Base-by-base conservation (phyloP, 1,284 basidiomycete species). In the Laetiporus sulphureus region DNA sequence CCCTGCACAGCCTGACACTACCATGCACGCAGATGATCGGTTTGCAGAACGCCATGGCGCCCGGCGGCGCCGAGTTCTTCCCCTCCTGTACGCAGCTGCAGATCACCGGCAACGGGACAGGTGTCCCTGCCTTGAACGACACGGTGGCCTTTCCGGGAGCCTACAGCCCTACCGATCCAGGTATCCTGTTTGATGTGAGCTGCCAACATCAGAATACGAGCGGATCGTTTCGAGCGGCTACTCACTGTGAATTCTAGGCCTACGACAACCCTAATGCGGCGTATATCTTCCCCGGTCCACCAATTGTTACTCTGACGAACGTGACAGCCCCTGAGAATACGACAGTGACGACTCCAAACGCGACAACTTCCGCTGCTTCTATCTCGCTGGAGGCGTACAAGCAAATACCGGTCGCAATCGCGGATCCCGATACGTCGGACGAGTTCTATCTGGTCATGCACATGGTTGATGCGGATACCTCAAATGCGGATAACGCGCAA, bases 41-140 rank as follows among this genome's bases (percentile, higher is more conserved):
- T 5, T 72, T 86, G 13, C 84, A 87, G 48, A 65, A 74, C 30
- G 84, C 71, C 12, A 57, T 54, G 36, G 44, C 54, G 1, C 2
- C 38, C 0, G 74, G 75, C 5, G 77, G 77, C 13, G 83, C 79
- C 13, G 83, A 86, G 61, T 85, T 83, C 65, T 87, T 86, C 57
- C 76, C 77, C 0, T 75, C 71, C n/a, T 87, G 83, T 57, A 59
- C 72, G 3, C 84, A 86, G 54, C 52, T 87, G 45, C 65, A 51
- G 18, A 63, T 87, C 31, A 66, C 67, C 2, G 81, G 80, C 22
- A 68, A 59, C 18, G 71, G 69, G 12, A 69, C 60, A 11, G 75
- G 72, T 24, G 54, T 46, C 0, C 70, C 79, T 1, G 54, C 56
- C 47, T 71, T 75, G 42, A 69, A 75, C 48, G 72, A 76, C 41